Evolutionary conservation across 148 eudicot species (phyloP).

Genomic region (Chenopodium quinoa): DNA sequence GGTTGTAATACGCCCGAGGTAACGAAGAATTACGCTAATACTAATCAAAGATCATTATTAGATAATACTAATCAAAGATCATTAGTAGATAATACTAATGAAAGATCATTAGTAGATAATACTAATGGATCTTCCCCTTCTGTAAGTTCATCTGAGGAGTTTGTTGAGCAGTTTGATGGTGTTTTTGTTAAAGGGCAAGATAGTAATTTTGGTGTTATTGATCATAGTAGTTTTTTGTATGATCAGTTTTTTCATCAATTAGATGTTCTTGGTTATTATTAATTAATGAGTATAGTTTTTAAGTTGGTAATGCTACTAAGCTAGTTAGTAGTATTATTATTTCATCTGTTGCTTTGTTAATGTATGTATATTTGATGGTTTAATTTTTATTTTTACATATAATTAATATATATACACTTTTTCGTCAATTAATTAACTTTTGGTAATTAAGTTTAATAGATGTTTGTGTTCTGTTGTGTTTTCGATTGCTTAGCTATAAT

Average conservation of each 20-base stretch:
- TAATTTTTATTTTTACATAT: not conserved
- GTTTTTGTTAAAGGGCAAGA: conserved; percentile 12
- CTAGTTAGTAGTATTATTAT: no score
- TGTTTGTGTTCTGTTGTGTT: no score
- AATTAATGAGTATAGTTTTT: not conserved
- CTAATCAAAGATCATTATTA: not conserved
- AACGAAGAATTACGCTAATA: not conserved
- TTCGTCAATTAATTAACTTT: no score
- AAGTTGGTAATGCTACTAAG: no score
- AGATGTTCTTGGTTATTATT: conserved; percentile 34
- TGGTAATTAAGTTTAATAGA: no score
- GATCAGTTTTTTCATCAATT: conserved; percentile 24
- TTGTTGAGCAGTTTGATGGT: conserved; percentile 28
- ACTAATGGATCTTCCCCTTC: conserved; percentile 20
- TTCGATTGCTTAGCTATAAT: no score
- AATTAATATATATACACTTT: no score
- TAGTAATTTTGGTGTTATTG: conserved; percentile 27
- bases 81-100: conserved; percentile 9
- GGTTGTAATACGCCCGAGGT: not conserved
- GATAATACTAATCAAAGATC: not conserved
- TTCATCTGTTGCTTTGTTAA: no score
- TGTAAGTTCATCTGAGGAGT: conserved; percentile 30
- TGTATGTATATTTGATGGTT: no score
- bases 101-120: not conserved
- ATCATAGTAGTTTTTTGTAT: conserved; percentile 21